phyloP scores from a whole-genome alignment of 2,329 filamentous ascomycete genomes.

The Hymenoscyphus fructigenus region DNA sequence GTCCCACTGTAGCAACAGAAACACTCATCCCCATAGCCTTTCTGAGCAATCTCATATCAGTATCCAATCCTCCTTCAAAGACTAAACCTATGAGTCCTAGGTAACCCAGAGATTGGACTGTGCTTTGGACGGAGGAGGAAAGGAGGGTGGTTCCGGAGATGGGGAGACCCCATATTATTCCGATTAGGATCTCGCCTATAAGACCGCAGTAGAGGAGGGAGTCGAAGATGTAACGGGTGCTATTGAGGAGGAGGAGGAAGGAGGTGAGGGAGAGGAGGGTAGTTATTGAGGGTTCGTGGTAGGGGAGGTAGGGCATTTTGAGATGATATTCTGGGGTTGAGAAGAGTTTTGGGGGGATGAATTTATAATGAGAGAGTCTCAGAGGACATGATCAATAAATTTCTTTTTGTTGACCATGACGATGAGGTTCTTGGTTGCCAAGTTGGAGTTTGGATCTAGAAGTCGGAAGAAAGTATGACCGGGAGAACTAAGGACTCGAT shows the following conservation, averaged over 20 bases:
- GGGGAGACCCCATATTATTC: conserved; percentile 68
- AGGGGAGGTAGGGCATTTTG: conserved; percentile 44
- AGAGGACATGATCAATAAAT: not conserved
- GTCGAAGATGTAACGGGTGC: conserved; percentile 57
- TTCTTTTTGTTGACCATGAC: not conserved
- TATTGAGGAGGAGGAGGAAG: conserved; percentile 63
- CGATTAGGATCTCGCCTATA: conserved; percentile 69
- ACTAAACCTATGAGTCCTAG: conserved; percentile 71
- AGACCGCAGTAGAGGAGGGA: conserved; percentile 66
- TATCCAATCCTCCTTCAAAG: conserved; percentile 50
- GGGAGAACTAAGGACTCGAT: not conserved
- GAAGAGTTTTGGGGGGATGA: not conserved
- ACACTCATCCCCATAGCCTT: conserved; percentile 61
- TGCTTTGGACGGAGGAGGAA: conserved; percentile 48
- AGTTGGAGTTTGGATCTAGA: not conserved
- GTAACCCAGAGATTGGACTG: conserved; percentile 67
- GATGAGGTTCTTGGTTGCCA: not conserved
- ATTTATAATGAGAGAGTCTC: not conserved
- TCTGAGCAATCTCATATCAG: conserved; percentile 42
- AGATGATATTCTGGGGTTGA: not conserved
- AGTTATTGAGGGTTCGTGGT: conserved; percentile 61
- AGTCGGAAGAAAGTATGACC: not conserved
- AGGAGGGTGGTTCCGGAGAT: conserved; percentile 63
- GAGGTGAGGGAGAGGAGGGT: conserved; percentile 60
- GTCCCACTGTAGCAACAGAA: conserved; percentile 64